Percentiles rank a stretch among this genome's conserved stretches.
phyloP scores from a whole-genome alignment of 1,284 basidiomycete species.

The Veloporphyrellus conicus region DNA sequence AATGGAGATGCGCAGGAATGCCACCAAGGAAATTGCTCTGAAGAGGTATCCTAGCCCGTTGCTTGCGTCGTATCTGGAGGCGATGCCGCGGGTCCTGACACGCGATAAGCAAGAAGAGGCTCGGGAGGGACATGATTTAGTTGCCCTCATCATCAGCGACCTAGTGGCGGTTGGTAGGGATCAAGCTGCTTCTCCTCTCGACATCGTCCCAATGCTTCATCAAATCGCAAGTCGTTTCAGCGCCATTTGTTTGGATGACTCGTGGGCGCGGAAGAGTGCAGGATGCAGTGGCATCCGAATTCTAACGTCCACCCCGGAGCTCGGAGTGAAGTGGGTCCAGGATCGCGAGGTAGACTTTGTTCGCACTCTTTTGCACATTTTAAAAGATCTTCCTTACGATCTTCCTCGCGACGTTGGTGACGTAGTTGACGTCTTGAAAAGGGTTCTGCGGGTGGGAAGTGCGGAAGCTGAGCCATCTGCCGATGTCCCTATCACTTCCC shows the following conservation, averaged over 20 bases:
- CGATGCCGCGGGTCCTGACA: slow-evolving; percentile 67
- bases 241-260: slow-evolving; percentile 82
- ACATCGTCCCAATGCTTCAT: slow-evolving; percentile 65
- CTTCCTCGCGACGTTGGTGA: slow-evolving; percentile 79
- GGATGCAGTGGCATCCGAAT: slow-evolving; percentile 82
- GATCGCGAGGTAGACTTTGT: slow-evolving; percentile 91
- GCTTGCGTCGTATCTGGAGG: slow-evolving; percentile 72
- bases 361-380: slow-evolving; percentile 85
- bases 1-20: slow-evolving; percentile 56
- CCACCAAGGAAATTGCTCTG: slow-evolving; percentile 48
- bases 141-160: slow-evolving; percentile 63
- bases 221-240: slow-evolving; percentile 78
- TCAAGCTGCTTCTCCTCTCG: slow-evolving; percentile 45
- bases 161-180: slow-evolving; percentile 55
- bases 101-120: slow-evolving; percentile 61
- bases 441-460: slow-evolving; percentile 74
- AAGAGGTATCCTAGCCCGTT: slow-evolving; percentile 60
- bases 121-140: slow-evolving; percentile 54
- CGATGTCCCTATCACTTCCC: slow-evolving; percentile 41
- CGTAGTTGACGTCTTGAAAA: slow-evolving; percentile 75
- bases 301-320: slow-evolving; percentile 65
- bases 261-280: slow-evolving; percentile 83
- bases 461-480: slow-evolving; percentile 43
- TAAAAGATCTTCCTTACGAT: slow-evolving; percentile 95
- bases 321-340: slow-evolving; percentile 78